Evolutionary conservation across 2,329 filamentous ascomycete genomes (phyloP).

Genomic region (Zasmidium citrigriseum): DNA sequence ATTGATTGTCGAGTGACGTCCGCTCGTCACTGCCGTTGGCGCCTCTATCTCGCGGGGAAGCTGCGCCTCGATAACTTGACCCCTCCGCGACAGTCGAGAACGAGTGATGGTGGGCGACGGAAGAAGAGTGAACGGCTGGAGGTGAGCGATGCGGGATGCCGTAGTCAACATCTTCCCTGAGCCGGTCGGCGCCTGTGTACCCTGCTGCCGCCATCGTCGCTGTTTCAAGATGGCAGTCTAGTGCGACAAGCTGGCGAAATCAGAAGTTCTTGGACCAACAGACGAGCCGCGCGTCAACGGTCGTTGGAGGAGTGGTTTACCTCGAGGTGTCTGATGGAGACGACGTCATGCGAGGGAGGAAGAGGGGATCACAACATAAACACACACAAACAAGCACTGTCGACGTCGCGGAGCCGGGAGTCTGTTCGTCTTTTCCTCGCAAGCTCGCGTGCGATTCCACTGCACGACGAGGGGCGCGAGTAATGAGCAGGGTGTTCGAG

Average conservation of each 20-base stretch:
- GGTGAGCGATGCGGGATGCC: constrained; percentile 22
- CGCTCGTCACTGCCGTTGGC: not conserved
- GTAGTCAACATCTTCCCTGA: constrained; percentile 25
- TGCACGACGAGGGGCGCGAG: not conserved
- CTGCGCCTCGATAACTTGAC: not conserved
- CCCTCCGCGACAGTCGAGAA: constrained; percentile 2
- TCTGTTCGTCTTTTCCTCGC: not conserved
- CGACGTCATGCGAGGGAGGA: not conserved
- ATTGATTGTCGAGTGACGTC: not conserved
- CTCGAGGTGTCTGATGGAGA: not conserved
- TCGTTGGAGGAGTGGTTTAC: too few relatives aligned
- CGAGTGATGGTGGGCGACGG: constrained; percentile 1
- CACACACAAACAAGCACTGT: not conserved
- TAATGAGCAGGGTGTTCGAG: not conserved
- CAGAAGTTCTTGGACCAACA: not conserved
- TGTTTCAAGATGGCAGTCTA: not conserved
- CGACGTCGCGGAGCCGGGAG: not conserved
- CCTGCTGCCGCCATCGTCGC: constrained; percentile 21
- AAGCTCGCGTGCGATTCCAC: too few relatives aligned
- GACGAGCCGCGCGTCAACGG: not conserved
- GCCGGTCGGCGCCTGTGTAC: constrained; percentile 15
- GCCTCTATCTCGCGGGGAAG: constrained; percentile 1
- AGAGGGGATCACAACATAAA: not conserved
- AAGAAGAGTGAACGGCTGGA: constrained; percentile 12
- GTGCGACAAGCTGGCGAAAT: not conserved